phyloP scores from a whole-genome alignment of 1,284 basidiomycete genomes.

The Ustilago trichophora region DNA sequence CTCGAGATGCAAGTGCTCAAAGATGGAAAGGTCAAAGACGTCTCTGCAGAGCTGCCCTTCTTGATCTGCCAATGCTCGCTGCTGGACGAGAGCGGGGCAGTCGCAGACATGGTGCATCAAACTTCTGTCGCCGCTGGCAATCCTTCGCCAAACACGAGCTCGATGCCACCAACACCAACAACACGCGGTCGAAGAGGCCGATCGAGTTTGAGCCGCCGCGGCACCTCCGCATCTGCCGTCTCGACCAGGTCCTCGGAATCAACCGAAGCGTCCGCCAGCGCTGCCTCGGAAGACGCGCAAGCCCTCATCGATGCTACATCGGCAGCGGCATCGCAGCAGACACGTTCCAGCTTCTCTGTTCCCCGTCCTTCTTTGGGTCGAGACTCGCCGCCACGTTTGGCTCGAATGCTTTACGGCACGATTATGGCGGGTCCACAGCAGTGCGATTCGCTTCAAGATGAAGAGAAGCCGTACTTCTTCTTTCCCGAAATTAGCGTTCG shows the following conservation, averaged over 20 bases:
- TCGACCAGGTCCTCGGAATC: background rate
- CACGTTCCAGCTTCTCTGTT: too few species aligned
- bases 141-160: background rate
- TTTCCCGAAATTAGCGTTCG: conserved; percentile 56
- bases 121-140: background rate
- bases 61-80: conserved; percentile 52
- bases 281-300: too few species aligned
- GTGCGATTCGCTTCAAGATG: conserved; percentile 4
- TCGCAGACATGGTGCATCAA: conserved; percentile 36
- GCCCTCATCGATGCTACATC: too few species aligned
- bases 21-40: conserved; percentile 14
- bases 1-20: conserved; percentile 35
- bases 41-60: conserved; percentile 37
- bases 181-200: conserved; percentile 11
- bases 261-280: background rate
- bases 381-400: background rate
- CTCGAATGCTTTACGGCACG: conserved; percentile 54
- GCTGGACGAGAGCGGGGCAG: conserved; percentile 22
- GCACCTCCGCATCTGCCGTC: conserved; percentile 3
- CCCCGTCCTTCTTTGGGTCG: too few species aligned
- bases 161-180: conserved; percentile 1
- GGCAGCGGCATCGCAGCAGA: too few species aligned
- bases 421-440: conserved; percentile 38
- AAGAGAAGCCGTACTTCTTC: conserved; percentile 37
- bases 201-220: conserved; percentile 10